Conservation (phyloP, 495 filamentous ascomycete genomes). For the Hypoxylon crocopeplum region DNA sequence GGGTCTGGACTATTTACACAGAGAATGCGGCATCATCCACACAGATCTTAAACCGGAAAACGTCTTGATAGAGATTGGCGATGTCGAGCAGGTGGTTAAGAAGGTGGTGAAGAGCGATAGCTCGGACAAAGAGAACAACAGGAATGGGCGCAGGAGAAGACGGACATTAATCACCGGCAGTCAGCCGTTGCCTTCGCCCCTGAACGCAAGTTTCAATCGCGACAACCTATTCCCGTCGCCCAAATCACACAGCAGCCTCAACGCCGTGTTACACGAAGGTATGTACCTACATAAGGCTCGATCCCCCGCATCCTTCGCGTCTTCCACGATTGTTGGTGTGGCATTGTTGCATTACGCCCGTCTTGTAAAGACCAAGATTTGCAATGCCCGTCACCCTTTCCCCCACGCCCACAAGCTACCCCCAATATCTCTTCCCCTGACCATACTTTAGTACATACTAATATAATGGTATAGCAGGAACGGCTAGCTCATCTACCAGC, state of each 20-base stretch:
- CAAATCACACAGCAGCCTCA: slow-evolving; percentile 81
- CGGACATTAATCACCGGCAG: slow-evolving; percentile 96
- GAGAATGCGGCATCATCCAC: slow-evolving; percentile 98
- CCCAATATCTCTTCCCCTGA: not conserved
- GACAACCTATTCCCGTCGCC: slow-evolving; percentile 71
- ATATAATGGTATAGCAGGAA: slow-evolving; percentile 12
- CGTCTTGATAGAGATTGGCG: slow-evolving; percentile 97
- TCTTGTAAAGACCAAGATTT: not conserved
- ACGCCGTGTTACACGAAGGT: slow-evolving; percentile 84
- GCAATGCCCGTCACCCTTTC: not conserved
- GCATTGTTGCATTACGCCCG: not conserved
- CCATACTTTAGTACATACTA: not conserved
- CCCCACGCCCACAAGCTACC: not conserved
- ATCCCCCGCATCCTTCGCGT: slow-evolving; percentile 1
- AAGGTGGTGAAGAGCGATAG: slow-evolving; percentile 90
- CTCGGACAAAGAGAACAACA: slow-evolving; percentile 82
- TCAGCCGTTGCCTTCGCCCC: slow-evolving; percentile 92
- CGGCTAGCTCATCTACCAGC: slow-evolving; percentile 25
- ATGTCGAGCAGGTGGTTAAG: slow-evolving; percentile 96
- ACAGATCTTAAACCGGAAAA: slow-evolving; percentile 98
- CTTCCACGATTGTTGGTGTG: not conserved
- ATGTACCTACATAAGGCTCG: slow-evolving; percentile 40
- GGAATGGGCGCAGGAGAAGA: slow-evolving; percentile 90
- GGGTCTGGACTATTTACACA: slow-evolving; percentile 93
- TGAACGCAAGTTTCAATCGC: slow-evolving; percentile 88